A percentile compares a stretch with the other conserved stretches of the same genome.
Conservation (phyloP, 345 rosid genomes). For the Melaleuca quinquenervia region DNA sequence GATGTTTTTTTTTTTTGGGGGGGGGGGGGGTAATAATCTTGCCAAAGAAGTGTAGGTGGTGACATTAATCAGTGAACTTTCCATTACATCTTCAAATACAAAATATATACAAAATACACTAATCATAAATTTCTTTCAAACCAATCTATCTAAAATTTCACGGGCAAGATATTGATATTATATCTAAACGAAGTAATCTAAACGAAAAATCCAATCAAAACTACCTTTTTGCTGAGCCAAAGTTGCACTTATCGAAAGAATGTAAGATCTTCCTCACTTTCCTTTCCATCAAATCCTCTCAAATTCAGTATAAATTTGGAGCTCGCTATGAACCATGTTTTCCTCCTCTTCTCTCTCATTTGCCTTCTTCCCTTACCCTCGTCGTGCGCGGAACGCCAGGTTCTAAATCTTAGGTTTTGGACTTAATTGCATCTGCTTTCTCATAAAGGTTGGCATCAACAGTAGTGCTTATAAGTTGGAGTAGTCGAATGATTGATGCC, state of each 20-base stretch:
- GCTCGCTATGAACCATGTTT: neutral
- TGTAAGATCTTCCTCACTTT: neutral
- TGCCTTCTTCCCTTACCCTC: neutral
- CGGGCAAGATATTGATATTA: neutral
- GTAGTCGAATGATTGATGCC: neutral
- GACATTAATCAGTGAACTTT: too few relatives aligned
- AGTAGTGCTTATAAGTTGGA: neutral
- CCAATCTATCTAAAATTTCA: too few relatives aligned
- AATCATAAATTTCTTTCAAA: too few relatives aligned
- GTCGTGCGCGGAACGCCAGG: neutral
- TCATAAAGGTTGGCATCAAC: neutral
- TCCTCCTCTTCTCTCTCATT: neutral
- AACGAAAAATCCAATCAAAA: neutral
- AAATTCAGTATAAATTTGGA: neutral
- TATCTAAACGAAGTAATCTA: neutral
- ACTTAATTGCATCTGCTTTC: neutral
- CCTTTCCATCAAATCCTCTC: neutral
- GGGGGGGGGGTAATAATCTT: too few relatives aligned
- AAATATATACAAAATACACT: too few relatives aligned
- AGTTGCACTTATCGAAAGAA: neutral
- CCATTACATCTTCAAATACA: too few relatives aligned
- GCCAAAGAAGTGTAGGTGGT: too few relatives aligned
- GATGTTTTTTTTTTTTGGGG: too few relatives aligned
- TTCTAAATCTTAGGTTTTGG: neutral
- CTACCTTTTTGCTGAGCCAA: neutral